Conservation (phyloP, 805 yeast species). For the Candida dendrica region DNA sequence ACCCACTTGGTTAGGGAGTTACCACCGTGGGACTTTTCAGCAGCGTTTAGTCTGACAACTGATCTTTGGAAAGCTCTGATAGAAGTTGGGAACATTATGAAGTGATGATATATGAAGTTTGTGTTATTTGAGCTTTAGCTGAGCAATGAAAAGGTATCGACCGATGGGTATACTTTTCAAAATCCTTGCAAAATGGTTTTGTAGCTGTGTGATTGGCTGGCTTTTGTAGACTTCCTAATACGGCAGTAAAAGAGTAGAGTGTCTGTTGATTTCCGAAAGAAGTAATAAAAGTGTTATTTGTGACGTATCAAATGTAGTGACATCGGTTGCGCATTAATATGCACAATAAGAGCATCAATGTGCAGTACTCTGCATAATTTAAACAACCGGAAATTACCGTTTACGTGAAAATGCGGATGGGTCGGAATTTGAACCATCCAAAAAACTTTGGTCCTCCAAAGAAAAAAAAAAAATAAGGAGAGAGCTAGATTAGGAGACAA, state of each 20-base stretch:
- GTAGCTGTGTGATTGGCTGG: conserved; percentile 8
- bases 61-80: conserved; percentile 21
- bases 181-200: background rate
- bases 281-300: background rate
- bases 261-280: background rate
- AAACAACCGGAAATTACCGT: background rate
- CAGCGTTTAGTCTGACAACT: conserved; percentile 16
- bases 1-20: conserved; percentile 12
- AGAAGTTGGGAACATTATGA: conserved; percentile 20
- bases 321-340: too few relatives aligned
- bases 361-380: background rate
- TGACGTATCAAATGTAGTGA: conserved; percentile 1
- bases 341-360: background rate
- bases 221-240: conserved; percentile 9
- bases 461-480: background rate
- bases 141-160: too few relatives aligned
- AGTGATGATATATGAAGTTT: too few relatives aligned
- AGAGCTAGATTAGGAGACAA: background rate
- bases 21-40: conserved; percentile 9
- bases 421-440: background rate
- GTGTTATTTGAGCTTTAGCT: too few relatives aligned
- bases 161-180: too few relatives aligned
- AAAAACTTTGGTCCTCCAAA: too few relatives aligned
- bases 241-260: background rate
- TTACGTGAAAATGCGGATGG: background rate